Evolutionary conservation across 2,329 filamentous ascomycete genomes (phyloP), one percentile per base, ranked within the genome.

Genomic region (Fusarium verrucosum): DNA sequence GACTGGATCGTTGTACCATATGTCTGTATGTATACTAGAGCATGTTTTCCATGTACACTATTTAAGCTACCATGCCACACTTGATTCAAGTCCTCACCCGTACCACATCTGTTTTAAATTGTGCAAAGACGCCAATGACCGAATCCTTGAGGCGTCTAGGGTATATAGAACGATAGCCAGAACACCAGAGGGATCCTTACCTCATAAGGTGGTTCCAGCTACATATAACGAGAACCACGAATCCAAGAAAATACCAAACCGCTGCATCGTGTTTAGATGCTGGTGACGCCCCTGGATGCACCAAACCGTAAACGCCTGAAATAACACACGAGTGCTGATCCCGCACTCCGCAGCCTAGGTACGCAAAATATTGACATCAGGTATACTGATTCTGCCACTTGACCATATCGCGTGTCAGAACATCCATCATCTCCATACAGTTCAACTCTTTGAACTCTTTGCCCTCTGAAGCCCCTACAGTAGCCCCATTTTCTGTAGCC

Each of bases 341-440:
- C 42, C 17, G 33, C n/a, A 28, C 36, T 53, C 23, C 35, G 32
- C 38, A 33, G 32, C 26, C 44, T 26, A n/a, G 11, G 35, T 16
- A 50, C 37, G 37, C 37, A 23, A 49, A 55, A 44, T 32, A n/a
- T 36, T 20, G 26, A n/a, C 30, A 46, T 73, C 67, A 78, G 50
- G 80, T 75, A 69, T 85, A 93, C 72, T 91, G 86, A 65, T 90
- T 89, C 78, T 96, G 92, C 92, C 92, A 96, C 72, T 91, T 90
- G 67, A 94, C 86, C 71, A 96, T 83, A 74, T 93, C 88, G 62
- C 90, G 85, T 61, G 90, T 94, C 74, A 96, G 78, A 69, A 88
- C 84, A 75, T 96, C 92, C 92, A 96, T 96, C 92, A 96, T 96
- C 77, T 96, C 92, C 65, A 92, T 82, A 68, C 90, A 93, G 55